Base-by-base conservation (phyloP, 2,329 filamentous ascomycete genomes). In the Ceratocystiopsis minuta region DNA sequence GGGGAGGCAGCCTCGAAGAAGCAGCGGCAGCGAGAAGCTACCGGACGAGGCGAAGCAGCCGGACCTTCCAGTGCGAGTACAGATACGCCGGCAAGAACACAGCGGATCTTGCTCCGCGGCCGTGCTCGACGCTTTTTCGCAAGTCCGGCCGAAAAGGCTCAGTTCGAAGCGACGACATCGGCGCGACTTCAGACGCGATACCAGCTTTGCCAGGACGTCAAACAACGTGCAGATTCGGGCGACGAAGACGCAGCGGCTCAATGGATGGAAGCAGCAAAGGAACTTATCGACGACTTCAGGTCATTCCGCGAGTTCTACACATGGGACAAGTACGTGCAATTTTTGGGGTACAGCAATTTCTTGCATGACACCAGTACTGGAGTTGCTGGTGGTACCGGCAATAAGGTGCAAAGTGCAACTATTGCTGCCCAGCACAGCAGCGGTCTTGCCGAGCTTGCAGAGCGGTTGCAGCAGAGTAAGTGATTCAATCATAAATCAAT, bases 261-360 rank as follows among this genome's bases (percentile, higher is more conserved):
- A 5, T 79, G 75, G 70, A 73, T 78, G 67, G 57, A 60, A 18
- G 70, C 70, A 6, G 74, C 74, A 0, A 66, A 65, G 51, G 65
- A 70, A 40, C 63, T 80, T 9, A 66, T 77, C 11, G 68, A 77
- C 44, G 75, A 79, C 45, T 79, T 79, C 52, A 63, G 72, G 46
- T 71, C 70, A 0, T 68, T 72, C 48, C 76, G 72, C 50, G 65
- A 70, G 39, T 78, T 79, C 49, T 79, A 77, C 50, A 67, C 72
- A 1, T 78, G 72, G 72, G 75, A 79, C 45, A 76, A 74, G 53
- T 77, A 76, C 49, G 60, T 77, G 39, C 63, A 65, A 43, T 75
- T 75, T 52, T 57, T 75, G 47, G 65, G 72, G 1, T 57, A 56
- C 45, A 52, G 51, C 20, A 51, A 51, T 10, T 53, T 55, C 37